phyloP scores from a whole-genome alignment of 768 basidiomycete species.

The Trichaptum fuscoviolaceum region DNA sequence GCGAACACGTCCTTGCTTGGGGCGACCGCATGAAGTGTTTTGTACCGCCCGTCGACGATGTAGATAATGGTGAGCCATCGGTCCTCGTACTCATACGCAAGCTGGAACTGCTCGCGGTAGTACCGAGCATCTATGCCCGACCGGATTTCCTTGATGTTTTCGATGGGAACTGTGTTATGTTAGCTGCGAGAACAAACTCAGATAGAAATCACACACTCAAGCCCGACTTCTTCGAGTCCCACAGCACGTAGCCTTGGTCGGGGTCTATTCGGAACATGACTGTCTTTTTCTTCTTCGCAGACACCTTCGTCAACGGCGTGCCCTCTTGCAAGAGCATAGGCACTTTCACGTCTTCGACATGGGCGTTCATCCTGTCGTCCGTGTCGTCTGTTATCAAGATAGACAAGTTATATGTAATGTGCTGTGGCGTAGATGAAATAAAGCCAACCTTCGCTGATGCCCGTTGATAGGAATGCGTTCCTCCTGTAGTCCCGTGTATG shows the following conservation, averaged over 20 bases:
- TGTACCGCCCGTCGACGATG: slow-evolving; percentile 69
- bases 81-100: slow-evolving; percentile 54
- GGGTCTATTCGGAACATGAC: slow-evolving; percentile 68
- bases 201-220: slow-evolving; percentile 42
- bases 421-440: background rate
- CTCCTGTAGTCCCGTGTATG: background rate
- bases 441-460: background rate
- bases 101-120: slow-evolving; percentile 66
- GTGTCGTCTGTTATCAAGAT: background rate
- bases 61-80: slow-evolving; percentile 88
- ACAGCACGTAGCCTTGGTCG: slow-evolving; percentile 76
- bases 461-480: background rate
- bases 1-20: slow-evolving; percentile 54
- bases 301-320: slow-evolving; percentile 77
- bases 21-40: slow-evolving; percentile 82
- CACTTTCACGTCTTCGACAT: slow-evolving; percentile 39
- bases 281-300: slow-evolving; percentile 68
- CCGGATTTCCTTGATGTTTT: slow-evolving; percentile 83
- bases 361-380: background rate
- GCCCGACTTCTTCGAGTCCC: slow-evolving; percentile 66
- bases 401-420: background rate
- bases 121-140: slow-evolving; percentile 64
- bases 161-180: slow-evolving; percentile 62
- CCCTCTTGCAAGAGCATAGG: slow-evolving; percentile 57
- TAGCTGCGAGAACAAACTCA: slow-evolving; percentile 2